phyloP scores from a whole-genome alignment of 768 basidiomycete genomes.

The Macrolepiota dolichaula region DNA sequence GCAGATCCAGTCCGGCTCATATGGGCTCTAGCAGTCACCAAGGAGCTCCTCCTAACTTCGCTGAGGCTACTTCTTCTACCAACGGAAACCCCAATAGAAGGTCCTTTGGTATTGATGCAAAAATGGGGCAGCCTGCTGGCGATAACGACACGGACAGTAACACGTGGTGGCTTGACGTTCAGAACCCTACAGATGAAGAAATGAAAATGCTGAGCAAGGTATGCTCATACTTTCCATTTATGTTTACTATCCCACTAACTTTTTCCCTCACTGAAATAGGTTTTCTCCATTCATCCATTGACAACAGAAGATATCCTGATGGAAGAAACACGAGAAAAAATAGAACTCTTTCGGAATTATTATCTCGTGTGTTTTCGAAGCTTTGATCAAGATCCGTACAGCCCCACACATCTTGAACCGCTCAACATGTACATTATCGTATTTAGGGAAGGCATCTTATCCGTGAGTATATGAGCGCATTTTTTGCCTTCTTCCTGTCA shows the following conservation, averaged over 20 bases:
- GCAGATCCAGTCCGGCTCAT: constrained; percentile 1
- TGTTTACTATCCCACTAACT: background rate
- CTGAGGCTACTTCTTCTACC: constrained; percentile 5
- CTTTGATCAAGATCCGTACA: constrained; percentile 98
- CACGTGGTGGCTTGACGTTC: constrained; percentile 98
- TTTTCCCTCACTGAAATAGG: constrained; percentile 41
- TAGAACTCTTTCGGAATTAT: constrained; percentile 97
- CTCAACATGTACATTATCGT: constrained; percentile 99
- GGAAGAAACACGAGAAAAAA: constrained; percentile 99
- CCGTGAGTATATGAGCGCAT: constrained; percentile 55
- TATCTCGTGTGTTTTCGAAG: constrained; percentile 99
- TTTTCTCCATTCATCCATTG: constrained; percentile 94
- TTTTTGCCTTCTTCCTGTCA: background rate
- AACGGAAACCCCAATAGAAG: background rate
- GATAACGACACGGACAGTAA: constrained; percentile 57
- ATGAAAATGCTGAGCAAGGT: constrained; percentile 97
- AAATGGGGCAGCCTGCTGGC: constrained; percentile 14
- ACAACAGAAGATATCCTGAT: constrained; percentile 99
- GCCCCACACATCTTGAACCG: constrained; percentile 95
- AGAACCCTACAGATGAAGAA: constrained; percentile 94
- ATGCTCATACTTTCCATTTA: constrained; percentile 17
- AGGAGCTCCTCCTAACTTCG: background rate
- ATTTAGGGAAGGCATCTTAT: constrained; percentile 93
- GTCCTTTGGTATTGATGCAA: constrained; percentile 11
- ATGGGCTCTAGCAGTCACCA: background rate